phyloP scores from a whole-genome alignment of 495 filamentous ascomycete species.

The Xylaria telfairii region DNA sequence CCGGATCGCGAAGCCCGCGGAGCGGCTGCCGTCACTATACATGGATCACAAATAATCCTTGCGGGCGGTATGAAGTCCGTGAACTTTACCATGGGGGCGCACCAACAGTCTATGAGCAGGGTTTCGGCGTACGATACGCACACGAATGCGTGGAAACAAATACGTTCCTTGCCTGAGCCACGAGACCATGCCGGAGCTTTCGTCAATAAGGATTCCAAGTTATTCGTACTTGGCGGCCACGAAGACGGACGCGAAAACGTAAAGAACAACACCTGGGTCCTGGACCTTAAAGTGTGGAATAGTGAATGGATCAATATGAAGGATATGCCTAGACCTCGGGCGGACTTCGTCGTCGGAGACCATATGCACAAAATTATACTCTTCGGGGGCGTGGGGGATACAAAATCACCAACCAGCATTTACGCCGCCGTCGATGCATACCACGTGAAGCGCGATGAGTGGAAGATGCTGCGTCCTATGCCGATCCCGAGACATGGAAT shows the following conservation, averaged over 20 bases:
- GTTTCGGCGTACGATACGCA: conserved; percentile 45
- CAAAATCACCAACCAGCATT: neutral
- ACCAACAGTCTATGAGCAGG: conserved; percentile 29
- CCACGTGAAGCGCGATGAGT: neutral
- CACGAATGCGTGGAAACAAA: conserved; percentile 34
- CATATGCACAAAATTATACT: conserved; percentile 43
- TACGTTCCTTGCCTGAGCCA: conserved; percentile 44
- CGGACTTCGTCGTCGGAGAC: conserved; percentile 42
- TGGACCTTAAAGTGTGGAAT: conserved; percentile 37
- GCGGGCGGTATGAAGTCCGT: conserved; percentile 36
- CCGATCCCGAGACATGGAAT: neutral
- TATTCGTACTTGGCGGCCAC: conserved; percentile 50
- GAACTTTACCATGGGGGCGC: neutral
- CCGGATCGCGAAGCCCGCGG: conserved; percentile 31
- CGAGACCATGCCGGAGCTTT: conserved; percentile 46
- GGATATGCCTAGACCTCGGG: conserved; percentile 42
- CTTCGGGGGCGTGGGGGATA: conserved; percentile 53
- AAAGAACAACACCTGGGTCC: conserved; percentile 43
- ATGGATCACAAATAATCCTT: conserved; percentile 31
- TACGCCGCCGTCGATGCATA: neutral
- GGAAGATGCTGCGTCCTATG: neutral
- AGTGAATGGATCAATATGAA: conserved; percentile 35
- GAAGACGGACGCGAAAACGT: conserved; percentile 36
- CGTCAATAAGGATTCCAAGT: conserved; percentile 37
- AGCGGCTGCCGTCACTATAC: conserved; percentile 33